Conservation (phyloP, 2,329 filamentous ascomycete genomes). For the Ophiostoma ulmi region DNA sequence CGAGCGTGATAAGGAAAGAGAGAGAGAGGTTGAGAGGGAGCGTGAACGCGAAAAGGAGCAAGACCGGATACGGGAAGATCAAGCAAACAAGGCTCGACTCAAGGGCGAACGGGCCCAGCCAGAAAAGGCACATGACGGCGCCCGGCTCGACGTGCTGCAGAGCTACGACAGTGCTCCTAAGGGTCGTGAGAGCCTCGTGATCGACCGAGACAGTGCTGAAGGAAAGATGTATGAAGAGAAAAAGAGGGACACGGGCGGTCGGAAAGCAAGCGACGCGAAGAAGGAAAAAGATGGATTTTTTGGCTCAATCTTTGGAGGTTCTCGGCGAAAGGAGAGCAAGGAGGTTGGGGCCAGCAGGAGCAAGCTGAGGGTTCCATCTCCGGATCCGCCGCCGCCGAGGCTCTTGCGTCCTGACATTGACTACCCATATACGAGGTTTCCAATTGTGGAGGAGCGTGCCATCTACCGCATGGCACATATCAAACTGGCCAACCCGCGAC, state of each 20-base stretch:
- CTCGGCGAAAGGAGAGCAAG: slow-evolving; percentile 79
- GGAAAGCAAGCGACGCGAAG: slow-evolving; percentile 70
- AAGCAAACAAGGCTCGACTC: slow-evolving; percentile 54
- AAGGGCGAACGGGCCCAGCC: slow-evolving; percentile 40
- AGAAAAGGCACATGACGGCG: slow-evolving; percentile 67
- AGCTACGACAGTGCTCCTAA: slow-evolving; percentile 66
- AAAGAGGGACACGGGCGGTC: slow-evolving; percentile 65
- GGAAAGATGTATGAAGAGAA: slow-evolving; percentile 72
- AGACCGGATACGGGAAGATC: slow-evolving; percentile 34
- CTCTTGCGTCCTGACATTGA: slow-evolving; percentile 80
- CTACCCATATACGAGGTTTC: slow-evolving; percentile 94
- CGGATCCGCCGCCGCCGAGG: slow-evolving; percentile 64
- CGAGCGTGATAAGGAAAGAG: slow-evolving; percentile 65
- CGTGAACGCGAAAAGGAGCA: slow-evolving; percentile 57
- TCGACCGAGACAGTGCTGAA: slow-evolving; percentile 72
- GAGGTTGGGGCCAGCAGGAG: slow-evolving; percentile 70
- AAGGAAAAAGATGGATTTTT: slow-evolving; percentile 95
- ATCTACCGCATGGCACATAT: slow-evolving; percentile 99
- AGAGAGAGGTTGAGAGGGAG: slow-evolving; percentile 63
- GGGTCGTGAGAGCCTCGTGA: slow-evolving; percentile 74
- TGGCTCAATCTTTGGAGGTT: slow-evolving; percentile 83
- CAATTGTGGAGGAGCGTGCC: slow-evolving; percentile 88
- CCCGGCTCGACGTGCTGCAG: slow-evolving; percentile 79
- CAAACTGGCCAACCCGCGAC: slow-evolving; percentile 93
- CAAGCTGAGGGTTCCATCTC: slow-evolving; percentile 69